A percentile compares a stretch with the other conserved stretches of the same genome.
phyloP scores from a whole-genome alignment of 306 rosid genomes.

The Oemleria cerasiformis region DNA sequence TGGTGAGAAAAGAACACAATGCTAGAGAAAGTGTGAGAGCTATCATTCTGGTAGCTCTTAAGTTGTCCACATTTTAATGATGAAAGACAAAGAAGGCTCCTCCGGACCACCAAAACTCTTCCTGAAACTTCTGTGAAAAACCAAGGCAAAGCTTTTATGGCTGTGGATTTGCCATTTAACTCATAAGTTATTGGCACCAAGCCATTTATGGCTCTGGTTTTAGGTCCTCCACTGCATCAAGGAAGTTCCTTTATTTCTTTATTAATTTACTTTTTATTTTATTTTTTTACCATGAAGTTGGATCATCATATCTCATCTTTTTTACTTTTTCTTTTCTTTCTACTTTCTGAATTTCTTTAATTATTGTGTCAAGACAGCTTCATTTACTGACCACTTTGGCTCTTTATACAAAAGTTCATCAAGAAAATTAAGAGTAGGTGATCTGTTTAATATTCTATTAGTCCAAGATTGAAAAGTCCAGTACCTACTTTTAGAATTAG shows the following conservation, averaged over 20 bases:
- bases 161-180: not conserved
- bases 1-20: not conserved
- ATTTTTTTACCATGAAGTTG: not conserved
- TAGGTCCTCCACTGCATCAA: slow-evolving; percentile 1
- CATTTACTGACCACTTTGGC: slow-evolving; percentile 32
- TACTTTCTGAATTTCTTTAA: slow-evolving; percentile 29
- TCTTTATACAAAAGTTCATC: slow-evolving; percentile 13
- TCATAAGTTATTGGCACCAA: not conserved
- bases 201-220: not conserved
- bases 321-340: not conserved
- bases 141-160: not conserved
- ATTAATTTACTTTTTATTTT: slow-evolving; percentile 7
- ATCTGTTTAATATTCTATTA: slow-evolving; percentile 22
- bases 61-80: slow-evolving; percentile 3
- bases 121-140: not conserved
- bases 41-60: slow-evolving; percentile 11
- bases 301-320: not conserved
- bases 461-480: slow-evolving; percentile 41
- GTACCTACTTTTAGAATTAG: slow-evolving; percentile 17
- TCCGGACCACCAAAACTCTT: slow-evolving; percentile 9
- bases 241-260: not conserved
- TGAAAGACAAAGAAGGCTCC: not conserved
- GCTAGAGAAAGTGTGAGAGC: slow-evolving; percentile 1
- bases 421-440: slow-evolving; percentile 28
- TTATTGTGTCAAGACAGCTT: slow-evolving; percentile 27